Conservation (phyloP, 2,329 filamentous ascomycete species). For the Fusarium clavum region DNA sequence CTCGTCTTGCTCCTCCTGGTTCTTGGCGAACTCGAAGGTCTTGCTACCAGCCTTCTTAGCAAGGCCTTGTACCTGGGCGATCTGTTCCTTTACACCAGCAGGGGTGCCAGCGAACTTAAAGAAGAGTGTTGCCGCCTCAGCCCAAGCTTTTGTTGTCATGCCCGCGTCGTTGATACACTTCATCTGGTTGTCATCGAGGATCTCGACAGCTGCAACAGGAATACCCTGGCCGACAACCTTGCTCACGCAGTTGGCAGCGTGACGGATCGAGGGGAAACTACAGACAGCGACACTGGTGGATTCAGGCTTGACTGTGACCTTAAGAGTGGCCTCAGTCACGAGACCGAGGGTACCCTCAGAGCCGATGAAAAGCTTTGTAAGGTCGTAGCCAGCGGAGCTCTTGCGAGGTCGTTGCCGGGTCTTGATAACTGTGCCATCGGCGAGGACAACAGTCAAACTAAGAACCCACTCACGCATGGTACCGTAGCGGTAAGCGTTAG, state of each 20-base stretch:
- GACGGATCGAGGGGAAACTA: conserved; percentile 67
- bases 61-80: conserved; percentile 72
- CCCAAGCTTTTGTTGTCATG: conserved; percentile 74
- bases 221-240: conserved; percentile 83
- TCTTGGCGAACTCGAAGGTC: conserved; percentile 82
- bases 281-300: conserved; percentile 84
- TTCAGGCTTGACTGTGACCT: conserved; percentile 83
- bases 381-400: conserved; percentile 90
- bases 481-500: conserved; percentile 91
- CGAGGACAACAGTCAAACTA: conserved; percentile 86
- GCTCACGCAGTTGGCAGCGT: conserved; percentile 82
- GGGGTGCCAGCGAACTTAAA: conserved; percentile 85
- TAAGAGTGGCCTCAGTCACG: conserved; percentile 90
- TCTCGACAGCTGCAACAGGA: conserved; percentile 90
- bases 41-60: conserved; percentile 71
- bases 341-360: conserved; percentile 92
- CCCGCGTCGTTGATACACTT: conserved; percentile 73
- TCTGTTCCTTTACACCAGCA: conserved; percentile 80
- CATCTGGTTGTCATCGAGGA: conserved; percentile 94
- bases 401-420: conserved; percentile 89
- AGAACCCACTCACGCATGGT: conserved; percentile 97
- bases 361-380: conserved; percentile 89
- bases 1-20: conserved; percentile 76
- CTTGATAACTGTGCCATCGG: conserved; percentile 90
- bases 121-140: conserved; percentile 80